Percentiles rank a stretch among this genome's conserved stretches.
Evolutionary conservation across 148 eudicot species (phyloP).

Genomic region (Vaccinium darrowii): DNA sequence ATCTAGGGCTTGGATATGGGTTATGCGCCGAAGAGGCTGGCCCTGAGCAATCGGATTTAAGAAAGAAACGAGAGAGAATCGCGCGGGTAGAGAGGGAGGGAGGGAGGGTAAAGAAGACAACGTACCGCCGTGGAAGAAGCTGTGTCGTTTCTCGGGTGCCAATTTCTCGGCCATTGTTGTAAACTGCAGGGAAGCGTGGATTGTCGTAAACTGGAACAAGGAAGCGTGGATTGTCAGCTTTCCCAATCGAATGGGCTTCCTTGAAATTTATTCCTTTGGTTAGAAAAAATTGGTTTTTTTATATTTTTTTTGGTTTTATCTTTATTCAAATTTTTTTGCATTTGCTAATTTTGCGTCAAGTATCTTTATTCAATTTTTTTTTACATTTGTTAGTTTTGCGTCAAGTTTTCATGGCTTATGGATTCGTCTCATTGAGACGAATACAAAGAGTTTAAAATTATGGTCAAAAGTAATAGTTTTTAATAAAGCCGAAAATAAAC

Average conservation of each 20-base stretch:
- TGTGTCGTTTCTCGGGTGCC: conserved; percentile 82
- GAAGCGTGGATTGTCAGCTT: conserved; percentile 4
- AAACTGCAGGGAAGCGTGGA: background rate
- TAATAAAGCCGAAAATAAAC: too few species aligned
- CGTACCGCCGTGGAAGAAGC: conserved; percentile 74
- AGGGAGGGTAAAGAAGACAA: background rate
- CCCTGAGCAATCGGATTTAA: background rate
- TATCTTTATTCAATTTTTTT: too few species aligned
- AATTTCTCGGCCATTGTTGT: conserved; percentile 72
- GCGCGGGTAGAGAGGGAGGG: background rate
- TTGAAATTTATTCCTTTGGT: background rate
- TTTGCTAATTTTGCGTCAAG: too few species aligned
- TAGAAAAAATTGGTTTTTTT: too few species aligned
- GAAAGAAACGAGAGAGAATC: background rate
- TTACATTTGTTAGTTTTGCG: too few species aligned
- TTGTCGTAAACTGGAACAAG: background rate
- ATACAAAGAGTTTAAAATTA: too few species aligned
- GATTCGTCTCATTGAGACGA: too few species aligned
- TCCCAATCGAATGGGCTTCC: background rate
- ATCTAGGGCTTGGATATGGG: background rate
- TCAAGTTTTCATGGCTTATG: too few species aligned
- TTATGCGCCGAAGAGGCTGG: background rate
- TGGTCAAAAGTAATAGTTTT: too few species aligned
- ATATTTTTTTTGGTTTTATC: too few species aligned
- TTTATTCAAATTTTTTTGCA: too few species aligned